Conservation (phyloP, 2,329 filamentous ascomycete genomes). For the Pseudogymnoascus sp. region DNA sequence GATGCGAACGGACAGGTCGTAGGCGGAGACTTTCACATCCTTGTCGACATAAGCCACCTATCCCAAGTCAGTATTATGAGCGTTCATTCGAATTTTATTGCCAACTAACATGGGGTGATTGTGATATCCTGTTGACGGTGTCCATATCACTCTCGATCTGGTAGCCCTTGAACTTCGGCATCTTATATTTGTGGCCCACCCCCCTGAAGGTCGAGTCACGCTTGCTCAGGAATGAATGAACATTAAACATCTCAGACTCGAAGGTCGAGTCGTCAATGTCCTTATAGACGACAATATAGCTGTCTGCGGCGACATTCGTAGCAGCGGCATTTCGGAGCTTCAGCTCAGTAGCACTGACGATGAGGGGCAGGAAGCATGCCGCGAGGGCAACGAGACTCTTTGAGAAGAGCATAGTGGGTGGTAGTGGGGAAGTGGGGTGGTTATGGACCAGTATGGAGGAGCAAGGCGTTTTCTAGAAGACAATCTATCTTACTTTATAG, state of each 20-base stretch:
- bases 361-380: conserved; percentile 22
- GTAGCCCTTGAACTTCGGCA: conserved; percentile 24
- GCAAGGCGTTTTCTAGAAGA: not conserved
- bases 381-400: conserved; percentile 19
- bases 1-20: conserved; percentile 42
- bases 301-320: conserved; percentile 44
- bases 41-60: conserved; percentile 50
- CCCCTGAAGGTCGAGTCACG: conserved; percentile 39
- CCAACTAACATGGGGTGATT: conserved; percentile 24
- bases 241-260: conserved; percentile 41
- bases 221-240: conserved; percentile 46
- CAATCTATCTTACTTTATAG: not conserved
- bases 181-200: conserved; percentile 24
- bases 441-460: not conserved
- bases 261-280: conserved; percentile 41
- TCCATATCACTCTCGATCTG: conserved; percentile 22
- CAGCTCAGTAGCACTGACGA: conserved; percentile 21
- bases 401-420: not conserved
- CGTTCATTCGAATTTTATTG: not conserved
- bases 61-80: not conserved
- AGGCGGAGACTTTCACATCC: conserved; percentile 42
- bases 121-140: conserved; percentile 25
- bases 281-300: conserved; percentile 59
- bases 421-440: not conserved
- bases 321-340: conserved; percentile 41